Base-by-base conservation (phyloP, 176 grass and related monocot genomes). In the Saccharum spontaneum region DNA sequence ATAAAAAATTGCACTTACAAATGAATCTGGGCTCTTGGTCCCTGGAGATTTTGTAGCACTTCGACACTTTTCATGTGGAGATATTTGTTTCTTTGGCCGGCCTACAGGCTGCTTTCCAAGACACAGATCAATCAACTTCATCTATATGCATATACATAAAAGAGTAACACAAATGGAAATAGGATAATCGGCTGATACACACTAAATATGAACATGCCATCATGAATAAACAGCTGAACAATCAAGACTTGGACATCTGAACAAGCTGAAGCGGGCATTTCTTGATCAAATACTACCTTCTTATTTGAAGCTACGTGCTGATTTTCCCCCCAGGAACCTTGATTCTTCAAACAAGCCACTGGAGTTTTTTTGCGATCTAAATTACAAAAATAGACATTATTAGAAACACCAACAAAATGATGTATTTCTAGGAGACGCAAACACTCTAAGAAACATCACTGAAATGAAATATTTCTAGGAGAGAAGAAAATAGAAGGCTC, bases 1-100 rank as follows among this genome's bases (percentile, higher is more conserved):
- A 59, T 33, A 26, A 36, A 66, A 14, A 61, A 22, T 24, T 37
- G 59, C 45, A 74, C 88, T 86, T 74, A 90, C 84, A 83, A 83
- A 37, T 60, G 37, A 10, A 67, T 4, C 22, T 49, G 67, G 16
- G 36, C 44, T 75, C 55, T 5, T 80, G 37, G 0, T 36, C 26
- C 10, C n/a, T 39, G 10, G 24, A 0, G 61, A 60, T 55, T 15
- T 80, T 75, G 10, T 82, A 78, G 34, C 1, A 46, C 22, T n/a
- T 22, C 34, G 67, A 57, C 60, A 49, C 59, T 49, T 41, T 12
- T 67, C 22, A 45, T 2, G 22, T 30, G 37, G 14, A 79, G 66
- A 78, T 71, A 14, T 90, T 77, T 40, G 45, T 26, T 75, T 72
- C 67, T 73, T 41, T 78, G 44, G 34, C 36, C 7, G 57, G 22